Conservation (phyloP, 2,329 filamentous ascomycete genomes). For the Fusarium anguioides region DNA sequence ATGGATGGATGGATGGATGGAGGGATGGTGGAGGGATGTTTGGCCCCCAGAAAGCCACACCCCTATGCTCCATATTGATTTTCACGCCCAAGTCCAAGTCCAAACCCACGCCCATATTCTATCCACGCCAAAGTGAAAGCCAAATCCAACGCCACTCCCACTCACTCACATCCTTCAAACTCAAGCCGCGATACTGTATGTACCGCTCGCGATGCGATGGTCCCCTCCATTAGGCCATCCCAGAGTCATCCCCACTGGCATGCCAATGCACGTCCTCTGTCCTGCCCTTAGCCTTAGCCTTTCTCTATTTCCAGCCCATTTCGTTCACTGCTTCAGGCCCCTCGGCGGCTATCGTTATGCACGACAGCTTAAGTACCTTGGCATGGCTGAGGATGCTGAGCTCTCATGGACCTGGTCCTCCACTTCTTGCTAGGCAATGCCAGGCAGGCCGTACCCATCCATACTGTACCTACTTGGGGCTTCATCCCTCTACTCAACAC, state of each 20-base stretch:
- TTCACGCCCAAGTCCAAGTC: slow-evolving; percentile 6
- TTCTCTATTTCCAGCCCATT: slow-evolving; percentile 35
- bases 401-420: slow-evolving; percentile 16
- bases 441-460: slow-evolving; percentile 16
- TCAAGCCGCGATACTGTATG: slow-evolving; percentile 18
- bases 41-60: not conserved
- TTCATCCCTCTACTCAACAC: slow-evolving; percentile 27
- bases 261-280: slow-evolving; percentile 34
- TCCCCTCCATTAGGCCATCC: slow-evolving; percentile 15
- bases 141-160: slow-evolving; percentile 18
- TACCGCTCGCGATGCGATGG: slow-evolving; percentile 5
- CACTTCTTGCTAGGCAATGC: slow-evolving; percentile 35
- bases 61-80: slow-evolving; percentile 8
- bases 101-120: no score
- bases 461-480: no score
- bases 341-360: slow-evolving; percentile 49
- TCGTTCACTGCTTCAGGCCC: slow-evolving; percentile 31
- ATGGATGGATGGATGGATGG: slow-evolving; percentile 17
- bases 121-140: slow-evolving; percentile 6
- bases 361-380: slow-evolving; percentile 44
- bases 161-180: slow-evolving; percentile 24
- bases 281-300: slow-evolving; percentile 18
- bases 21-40: not conserved
- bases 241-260: slow-evolving; percentile 39
- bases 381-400: slow-evolving; percentile 19